These are phyloP conservation scores for Calonectria multiphialidica DNA, from an alignment of 2,329 filamentous ascomycete genomes.

Conservation along the genomic window DNA sequence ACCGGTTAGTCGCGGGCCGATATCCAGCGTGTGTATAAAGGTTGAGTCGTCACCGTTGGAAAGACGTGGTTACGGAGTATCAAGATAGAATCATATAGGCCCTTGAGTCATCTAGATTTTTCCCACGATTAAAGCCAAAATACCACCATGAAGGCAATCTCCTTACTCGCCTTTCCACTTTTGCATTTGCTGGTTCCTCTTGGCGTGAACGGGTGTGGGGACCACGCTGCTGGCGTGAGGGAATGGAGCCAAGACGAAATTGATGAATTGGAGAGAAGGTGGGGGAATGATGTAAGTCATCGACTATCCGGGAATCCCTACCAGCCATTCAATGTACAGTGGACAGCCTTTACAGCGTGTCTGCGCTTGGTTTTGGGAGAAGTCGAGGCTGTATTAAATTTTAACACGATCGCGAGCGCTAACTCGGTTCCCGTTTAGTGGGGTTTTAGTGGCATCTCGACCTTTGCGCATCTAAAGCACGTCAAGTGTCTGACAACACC, in stretches of 20 bases:
- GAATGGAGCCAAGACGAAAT: slow-evolving; percentile 7
- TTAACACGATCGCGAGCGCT: background rate
- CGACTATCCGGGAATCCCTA: background rate
- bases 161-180: background rate
- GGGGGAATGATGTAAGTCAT: slow-evolving; percentile 7
- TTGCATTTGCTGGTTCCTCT: background rate
- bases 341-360: background rate
- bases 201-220: background rate
- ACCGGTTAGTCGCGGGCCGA: background rate
- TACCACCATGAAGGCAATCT: background rate
- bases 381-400: background rate
- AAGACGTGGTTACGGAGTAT: background rate
- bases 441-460: slow-evolving; percentile 75
- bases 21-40: background rate
- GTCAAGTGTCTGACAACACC: slow-evolving; percentile 74
- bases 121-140: too few species aligned
- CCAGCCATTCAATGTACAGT: background rate
- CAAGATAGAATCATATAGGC: too few species aligned
- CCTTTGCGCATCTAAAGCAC: slow-evolving; percentile 76
- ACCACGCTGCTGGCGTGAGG: background rate
- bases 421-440: slow-evolving; percentile 11
- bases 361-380: background rate
- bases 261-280: slow-evolving; percentile 2
- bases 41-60: background rate
- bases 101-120: too few species aligned